Percentiles rank a stretch among this genome's conserved stretches.
phyloP scores from a whole-genome alignment of 1,284 basidiomycete genomes.

The Ganoderma lucidum region DNA sequence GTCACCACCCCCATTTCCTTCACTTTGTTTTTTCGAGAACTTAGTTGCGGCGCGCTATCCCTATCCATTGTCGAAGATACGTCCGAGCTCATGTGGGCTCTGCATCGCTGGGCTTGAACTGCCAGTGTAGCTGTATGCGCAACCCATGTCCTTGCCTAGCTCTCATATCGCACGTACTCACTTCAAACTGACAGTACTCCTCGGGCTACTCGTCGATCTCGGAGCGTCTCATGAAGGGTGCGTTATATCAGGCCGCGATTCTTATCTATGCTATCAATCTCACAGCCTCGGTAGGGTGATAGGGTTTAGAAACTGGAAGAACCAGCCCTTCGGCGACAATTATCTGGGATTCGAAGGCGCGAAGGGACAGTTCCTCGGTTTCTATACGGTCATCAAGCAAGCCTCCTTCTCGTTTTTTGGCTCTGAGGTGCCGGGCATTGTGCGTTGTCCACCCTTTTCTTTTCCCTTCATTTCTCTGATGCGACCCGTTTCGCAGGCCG shows the following conservation, averaged over 20 bases:
- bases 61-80: too few species aligned
- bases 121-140: too few species aligned
- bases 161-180: neutral
- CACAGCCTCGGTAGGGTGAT: conserved; percentile 22
- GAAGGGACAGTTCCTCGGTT: conserved; percentile 53
- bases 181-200: conserved; percentile 32
- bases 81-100: too few species aligned
- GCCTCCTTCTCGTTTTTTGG: conserved; percentile 45
- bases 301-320: conserved; percentile 35
- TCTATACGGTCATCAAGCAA: conserved; percentile 54
- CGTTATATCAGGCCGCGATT: neutral
- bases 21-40: too few species aligned
- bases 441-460: conserved; percentile 24
- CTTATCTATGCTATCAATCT: too few species aligned
- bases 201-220: conserved; percentile 43
- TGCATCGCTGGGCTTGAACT: too few species aligned
- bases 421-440: conserved; percentile 43
- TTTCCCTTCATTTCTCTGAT: neutral
- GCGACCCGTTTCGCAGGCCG: conserved; percentile 38
- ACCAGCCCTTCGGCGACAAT: conserved; percentile 33
- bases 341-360: conserved; percentile 42
- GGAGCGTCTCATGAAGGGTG: conserved; percentile 36
- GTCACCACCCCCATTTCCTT: too few species aligned
- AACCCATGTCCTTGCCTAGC: too few species aligned
- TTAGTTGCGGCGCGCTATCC: too few species aligned